Percentiles rank a stretch among this genome's conserved stretches.
These are phyloP conservation scores for Nitzschia putrida DNA, from an alignment of 108 stramenopile genomes.

Conservation along the genomic window DNA sequence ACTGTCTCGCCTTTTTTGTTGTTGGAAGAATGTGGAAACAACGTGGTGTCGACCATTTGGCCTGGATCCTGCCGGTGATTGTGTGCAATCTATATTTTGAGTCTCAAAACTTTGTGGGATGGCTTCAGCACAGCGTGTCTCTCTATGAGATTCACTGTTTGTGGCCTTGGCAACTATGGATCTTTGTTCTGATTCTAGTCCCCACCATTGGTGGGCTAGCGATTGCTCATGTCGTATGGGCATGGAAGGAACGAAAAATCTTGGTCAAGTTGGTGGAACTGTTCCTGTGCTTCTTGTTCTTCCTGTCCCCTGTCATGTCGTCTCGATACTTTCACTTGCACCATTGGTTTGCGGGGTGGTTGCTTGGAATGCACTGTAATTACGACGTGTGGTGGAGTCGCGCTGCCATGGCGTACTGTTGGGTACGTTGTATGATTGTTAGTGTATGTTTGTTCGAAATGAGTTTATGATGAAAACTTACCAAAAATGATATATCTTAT, in stretches of 20 bases:
- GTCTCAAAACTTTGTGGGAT: conserved; percentile 47
- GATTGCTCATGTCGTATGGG: conserved; percentile 37
- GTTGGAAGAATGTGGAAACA: conserved; percentile 62
- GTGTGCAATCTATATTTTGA: conserved; percentile 53
- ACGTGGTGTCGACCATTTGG: conserved; percentile 50
- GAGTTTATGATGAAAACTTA: background rate
- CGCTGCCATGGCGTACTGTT: conserved; percentile 55
- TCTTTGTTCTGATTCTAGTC: conserved; percentile 51
- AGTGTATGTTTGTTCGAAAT: background rate
- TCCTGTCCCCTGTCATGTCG: conserved; percentile 43
- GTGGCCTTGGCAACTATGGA: conserved; percentile 68
- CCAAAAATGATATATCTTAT: no score
- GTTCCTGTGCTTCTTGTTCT: conserved; percentile 32
- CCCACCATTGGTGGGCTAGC: conserved; percentile 39
- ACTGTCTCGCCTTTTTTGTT: conserved; percentile 65
- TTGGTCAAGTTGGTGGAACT: conserved; percentile 39
- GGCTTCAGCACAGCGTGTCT: conserved; percentile 65
- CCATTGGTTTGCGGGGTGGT: conserved; percentile 68
- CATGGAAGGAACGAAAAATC: conserved; percentile 29
- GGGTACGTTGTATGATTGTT: conserved; percentile 21
- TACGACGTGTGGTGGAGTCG: conserved; percentile 53
- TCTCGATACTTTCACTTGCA: conserved; percentile 71
- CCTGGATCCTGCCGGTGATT: conserved; percentile 46
- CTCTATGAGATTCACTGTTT: conserved; percentile 71
- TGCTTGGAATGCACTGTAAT: conserved; percentile 66